Evolutionary conservation across 441 rosid species (phyloP), one percentile per base, ranked within the genome.

Genomic region (Sinapis alba): DNA sequence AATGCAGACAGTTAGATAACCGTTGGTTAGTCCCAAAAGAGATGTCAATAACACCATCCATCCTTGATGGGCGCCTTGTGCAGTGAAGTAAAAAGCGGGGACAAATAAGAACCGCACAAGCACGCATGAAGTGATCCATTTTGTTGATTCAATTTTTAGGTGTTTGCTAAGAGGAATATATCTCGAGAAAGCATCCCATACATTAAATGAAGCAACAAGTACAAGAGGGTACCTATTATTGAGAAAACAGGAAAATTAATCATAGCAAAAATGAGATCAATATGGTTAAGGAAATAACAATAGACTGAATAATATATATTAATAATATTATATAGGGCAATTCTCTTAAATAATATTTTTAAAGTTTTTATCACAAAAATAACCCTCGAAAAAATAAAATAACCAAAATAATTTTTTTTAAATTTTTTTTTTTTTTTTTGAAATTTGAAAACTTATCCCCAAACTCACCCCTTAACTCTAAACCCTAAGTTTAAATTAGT

Each of bases 131-230:
- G n/a, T 53, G 26, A 53, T 20, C 59, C 59, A 53, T 53, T 53
- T 53, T 21, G 7, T 20, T 20, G 59, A 53, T 53, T 53, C 59
- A 53, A 53, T 53, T 53, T 53, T 53, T 20, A 53, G 27, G 27
- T 53, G 27, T 53, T 53, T 53, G 59, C 12, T 19, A 20, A 53
- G 59, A 53, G 59, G 59, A 53, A 53, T 53, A 20, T 53, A 53
- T 53, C 59, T 53, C 12, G 59, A 53, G 59, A 53, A 53, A 53
- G 59, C 59, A 53, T 53, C 59, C 59, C 59, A 53, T 27, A 53
- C 58, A 53, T 53, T 53, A 20, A 9, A 53, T 1, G 58, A 53
- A 53, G 59, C 59, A 20, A 53, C 59, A 53, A 53, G 59, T 53
- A 53, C 27, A 10, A 53, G 27, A 53, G 59, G 27, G 27, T 53